phyloP scores from a whole-genome alignment of 257 asterid species.

The Solanum raphanifolium region DNA sequence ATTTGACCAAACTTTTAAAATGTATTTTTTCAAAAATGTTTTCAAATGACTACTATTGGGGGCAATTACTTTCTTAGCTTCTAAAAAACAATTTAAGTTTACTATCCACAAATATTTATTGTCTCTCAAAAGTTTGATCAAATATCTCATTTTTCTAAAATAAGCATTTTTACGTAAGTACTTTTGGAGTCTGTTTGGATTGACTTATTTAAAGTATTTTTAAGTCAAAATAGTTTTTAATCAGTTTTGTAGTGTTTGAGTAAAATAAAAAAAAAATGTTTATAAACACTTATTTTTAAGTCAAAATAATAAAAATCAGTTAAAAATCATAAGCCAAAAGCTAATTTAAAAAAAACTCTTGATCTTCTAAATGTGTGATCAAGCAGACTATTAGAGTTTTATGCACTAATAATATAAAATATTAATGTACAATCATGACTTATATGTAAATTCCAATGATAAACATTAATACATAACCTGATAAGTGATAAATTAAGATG shows the following conservation, averaged over 20 bases:
- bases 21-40: background rate
- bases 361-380: background rate
- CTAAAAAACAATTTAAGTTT: too few species aligned
- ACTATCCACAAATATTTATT: background rate
- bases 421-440: too few species aligned
- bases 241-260: too few species aligned
- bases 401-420: too few species aligned
- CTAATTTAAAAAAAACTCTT: background rate
- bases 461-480: background rate
- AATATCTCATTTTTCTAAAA: background rate
- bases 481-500: background rate
- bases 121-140: background rate
- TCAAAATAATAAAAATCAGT: background rate
- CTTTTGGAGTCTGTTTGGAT: background rate
- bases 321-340: too few species aligned
- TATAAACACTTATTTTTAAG: too few species aligned
- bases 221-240: too few species aligned
- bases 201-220: too few species aligned
- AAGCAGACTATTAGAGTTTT: background rate
- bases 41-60: background rate
- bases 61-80: background rate
- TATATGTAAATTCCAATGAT: background rate
- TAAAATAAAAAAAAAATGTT: too few species aligned
- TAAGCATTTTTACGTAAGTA: background rate
- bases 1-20: too few species aligned